These are phyloP conservation scores for Phylloporus sp. DNA, from an alignment of 768 basidiomycete species.

Conservation along the genomic window DNA sequence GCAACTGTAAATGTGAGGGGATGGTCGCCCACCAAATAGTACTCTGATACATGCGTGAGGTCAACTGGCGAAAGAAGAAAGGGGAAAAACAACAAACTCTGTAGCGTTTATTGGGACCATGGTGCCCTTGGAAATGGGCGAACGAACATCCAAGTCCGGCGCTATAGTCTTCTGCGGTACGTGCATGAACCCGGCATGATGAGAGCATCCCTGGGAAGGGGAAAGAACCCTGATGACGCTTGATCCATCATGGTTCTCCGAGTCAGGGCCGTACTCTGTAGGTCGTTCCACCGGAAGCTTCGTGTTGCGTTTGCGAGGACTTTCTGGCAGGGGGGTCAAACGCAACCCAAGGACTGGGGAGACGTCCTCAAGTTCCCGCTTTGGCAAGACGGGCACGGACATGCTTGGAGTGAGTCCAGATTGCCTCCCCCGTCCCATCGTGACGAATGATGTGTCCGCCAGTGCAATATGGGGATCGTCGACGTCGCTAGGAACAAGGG, in stretches of 20 bases:
- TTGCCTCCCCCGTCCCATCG: slow-evolving; percentile 17
- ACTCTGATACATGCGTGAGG: slow-evolving; percentile 21
- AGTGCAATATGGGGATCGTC: neutral
- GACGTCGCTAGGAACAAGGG: neutral
- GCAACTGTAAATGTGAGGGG: slow-evolving; percentile 15
- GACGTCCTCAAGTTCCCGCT: neutral
- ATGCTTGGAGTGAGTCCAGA: slow-evolving; percentile 15
- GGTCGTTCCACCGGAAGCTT: slow-evolving; percentile 3
- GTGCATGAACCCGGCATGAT: slow-evolving; percentile 13
- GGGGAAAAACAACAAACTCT: slow-evolving; percentile 23
- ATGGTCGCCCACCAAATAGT: slow-evolving; percentile 26
- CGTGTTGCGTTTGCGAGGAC: neutral
- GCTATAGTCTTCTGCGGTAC: slow-evolving; percentile 8
- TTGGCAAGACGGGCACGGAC: slow-evolving; percentile 18
- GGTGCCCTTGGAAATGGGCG: slow-evolving; percentile 23
- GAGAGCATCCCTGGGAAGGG: too few species aligned
- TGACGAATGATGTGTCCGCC: slow-evolving; percentile 16
- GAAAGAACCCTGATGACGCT: slow-evolving; percentile 21
- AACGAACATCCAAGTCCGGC: slow-evolving; percentile 25
- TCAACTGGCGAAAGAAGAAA: slow-evolving; percentile 1
- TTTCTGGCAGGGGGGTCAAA: neutral
- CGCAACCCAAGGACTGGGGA: neutral
- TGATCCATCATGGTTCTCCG: slow-evolving; percentile 13
- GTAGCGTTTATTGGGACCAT: slow-evolving; percentile 17
- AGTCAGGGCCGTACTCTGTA: neutral